A percentile compares a stretch with the other conserved stretches of the same genome.
Evolutionary conservation across 2,329 filamentous ascomycete species (phyloP).

Genomic region (Sporothrix sp.): DNA sequence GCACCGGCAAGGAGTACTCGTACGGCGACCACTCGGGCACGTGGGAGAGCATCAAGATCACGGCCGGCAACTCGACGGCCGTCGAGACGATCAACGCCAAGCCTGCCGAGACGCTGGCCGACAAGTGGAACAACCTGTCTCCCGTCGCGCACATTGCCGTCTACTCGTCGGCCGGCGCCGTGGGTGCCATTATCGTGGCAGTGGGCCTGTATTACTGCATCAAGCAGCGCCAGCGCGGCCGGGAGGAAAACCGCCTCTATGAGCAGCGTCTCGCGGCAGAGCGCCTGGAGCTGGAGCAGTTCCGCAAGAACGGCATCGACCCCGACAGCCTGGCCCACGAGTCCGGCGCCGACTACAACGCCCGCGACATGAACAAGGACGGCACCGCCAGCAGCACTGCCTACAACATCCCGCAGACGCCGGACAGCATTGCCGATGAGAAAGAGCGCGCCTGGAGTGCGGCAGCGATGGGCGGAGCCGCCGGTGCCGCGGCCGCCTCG

Average conservation of each 20-base stretch:
- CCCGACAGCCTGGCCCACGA: conserved; percentile 35
- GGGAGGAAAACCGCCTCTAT: conserved; percentile 39
- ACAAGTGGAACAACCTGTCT: conserved; percentile 47
- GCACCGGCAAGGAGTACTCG: conserved; percentile 22
- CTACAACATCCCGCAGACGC: conserved; percentile 26
- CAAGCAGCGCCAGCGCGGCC: conserved; percentile 43
- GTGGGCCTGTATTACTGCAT: conserved; percentile 44
- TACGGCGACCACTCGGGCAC: conserved; percentile 15
- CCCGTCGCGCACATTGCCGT: conserved; percentile 41
- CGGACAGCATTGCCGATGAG: conserved; percentile 23
- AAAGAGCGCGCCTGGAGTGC: conserved; percentile 21
- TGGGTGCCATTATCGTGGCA: conserved; percentile 33
- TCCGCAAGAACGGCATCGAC: conserved; percentile 38
- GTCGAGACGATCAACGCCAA: conserved; percentile 33
- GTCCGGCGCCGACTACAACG: conserved; percentile 31
- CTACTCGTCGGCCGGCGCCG: conserved; percentile 39
- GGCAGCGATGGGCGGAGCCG: conserved; percentile 18
- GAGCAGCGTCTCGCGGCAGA: conserved; percentile 37
- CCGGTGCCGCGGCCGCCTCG: conserved; percentile 18
- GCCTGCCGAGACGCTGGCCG: conserved; percentile 33
- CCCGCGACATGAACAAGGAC: conserved; percentile 25
- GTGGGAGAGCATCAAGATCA: conserved; percentile 16
- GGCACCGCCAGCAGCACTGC: conserved; percentile 22
- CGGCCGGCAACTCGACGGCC: conserved; percentile 47
- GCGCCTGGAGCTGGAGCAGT: conserved; percentile 41